Evolutionary conservation across 257 asterid species (phyloP), one percentile per base, ranked within the genome.

Genomic region (Nicotiana noctiflora): DNA sequence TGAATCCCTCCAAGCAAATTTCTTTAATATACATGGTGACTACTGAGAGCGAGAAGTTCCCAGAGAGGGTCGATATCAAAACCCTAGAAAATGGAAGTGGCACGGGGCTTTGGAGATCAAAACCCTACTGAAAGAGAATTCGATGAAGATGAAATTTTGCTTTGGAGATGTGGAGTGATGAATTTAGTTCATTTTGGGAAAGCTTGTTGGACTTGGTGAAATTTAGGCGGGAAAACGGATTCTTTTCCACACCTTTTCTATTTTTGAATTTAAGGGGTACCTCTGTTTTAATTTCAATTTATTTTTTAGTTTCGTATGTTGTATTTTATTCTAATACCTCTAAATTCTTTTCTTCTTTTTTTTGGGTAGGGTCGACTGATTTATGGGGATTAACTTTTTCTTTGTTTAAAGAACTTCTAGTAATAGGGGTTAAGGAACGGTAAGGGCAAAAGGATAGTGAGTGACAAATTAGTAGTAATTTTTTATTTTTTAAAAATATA

Each of bases 1-100:
- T 96, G 89, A 96, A 96, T 2, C 99, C 99, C 83, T 96, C 99
- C 44, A 96, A 86, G 65, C 99, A 96, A 59, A 96, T 70, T 82
- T 96, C 99, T 90, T 91, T 96, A 46, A 96, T 87, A 84, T 90
- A 75, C 99, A 96, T 96, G 31, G 67, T 68, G 27, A 9, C 17
- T 14, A 25, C 57, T 32, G 66, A 32, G 40, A 67, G 59, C 57
- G 4, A 52, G 66, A 27, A 34, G 25, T 32, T 49, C 49, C 19
- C 23, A 8, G 56, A 10, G 59, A 72, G 75, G 61, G 49, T 40
- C 49, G 49, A 75, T 23, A 72, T 59, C 53, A 59, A 81, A 74
- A 74, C 80, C 80, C 29, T 49, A 40, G 27, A 21, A 14, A 51
- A 12, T 31, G 37, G 25, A 70, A 6, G 31, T 15, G 14, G 21